A percentile compares a stretch with the other conserved stretches of the same genome.
Evolutionary conservation across 2,329 filamentous ascomycete genomes (phyloP).

Genomic region (Nemania sp.): DNA sequence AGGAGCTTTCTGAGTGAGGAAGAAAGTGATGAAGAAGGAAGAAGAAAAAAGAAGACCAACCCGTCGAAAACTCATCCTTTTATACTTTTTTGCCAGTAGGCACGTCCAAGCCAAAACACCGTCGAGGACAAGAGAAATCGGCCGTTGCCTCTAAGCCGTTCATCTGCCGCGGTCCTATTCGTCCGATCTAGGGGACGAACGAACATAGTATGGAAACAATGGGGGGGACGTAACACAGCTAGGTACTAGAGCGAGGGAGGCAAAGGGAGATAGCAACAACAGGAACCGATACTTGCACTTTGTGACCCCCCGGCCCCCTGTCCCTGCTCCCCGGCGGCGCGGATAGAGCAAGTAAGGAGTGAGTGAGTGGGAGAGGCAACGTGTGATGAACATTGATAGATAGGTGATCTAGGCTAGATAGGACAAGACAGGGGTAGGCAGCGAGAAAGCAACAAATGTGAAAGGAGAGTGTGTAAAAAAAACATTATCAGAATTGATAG

Average conservation of each 20-base stretch:
- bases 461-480: not conserved
- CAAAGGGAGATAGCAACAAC: slow-evolving; percentile 1
- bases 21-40: slow-evolving; percentile 62
- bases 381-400: slow-evolving; percentile 28
- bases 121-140: slow-evolving; percentile 15
- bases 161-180: slow-evolving; percentile 36
- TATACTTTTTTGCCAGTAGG: slow-evolving; percentile 66
- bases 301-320: slow-evolving; percentile 24
- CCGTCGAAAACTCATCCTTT: slow-evolving; percentile 67
- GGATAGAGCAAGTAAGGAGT: slow-evolving; percentile 18
- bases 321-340: slow-evolving; percentile 27
- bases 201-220: slow-evolving; percentile 6
- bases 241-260: slow-evolving; percentile 4
- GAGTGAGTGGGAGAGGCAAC: slow-evolving; percentile 4
- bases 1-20: slow-evolving; percentile 51
- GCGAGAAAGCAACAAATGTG: not conserved
- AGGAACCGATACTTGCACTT: slow-evolving; percentile 19
- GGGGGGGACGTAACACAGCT: slow-evolving; percentile 29
- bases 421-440: slow-evolving; percentile 1
- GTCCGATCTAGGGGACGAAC: slow-evolving; percentile 37
- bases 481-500: slow-evolving; percentile 27
- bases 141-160: slow-evolving; percentile 5
- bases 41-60: slow-evolving; percentile 59
- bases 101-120: slow-evolving; percentile 22
- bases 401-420: not conserved